Percentiles rank a stretch among this genome's conserved stretches.
These are phyloP conservation scores for Papilionanthe hybrid DNA, from an alignment of 116 monocot genomes.

Conservation along the genomic window DNA sequence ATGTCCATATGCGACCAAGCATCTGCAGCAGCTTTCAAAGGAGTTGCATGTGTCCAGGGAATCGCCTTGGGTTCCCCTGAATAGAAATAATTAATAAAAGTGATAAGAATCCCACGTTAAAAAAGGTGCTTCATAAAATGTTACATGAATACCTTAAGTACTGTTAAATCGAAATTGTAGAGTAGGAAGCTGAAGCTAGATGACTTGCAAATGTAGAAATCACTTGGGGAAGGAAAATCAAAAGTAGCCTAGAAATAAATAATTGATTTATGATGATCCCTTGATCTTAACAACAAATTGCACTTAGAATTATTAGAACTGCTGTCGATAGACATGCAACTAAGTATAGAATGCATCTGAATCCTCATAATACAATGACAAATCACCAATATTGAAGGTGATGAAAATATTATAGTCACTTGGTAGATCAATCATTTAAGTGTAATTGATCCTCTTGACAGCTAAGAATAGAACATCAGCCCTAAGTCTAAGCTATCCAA, in stretches of 20 bases:
- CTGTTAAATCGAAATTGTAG: background rate
- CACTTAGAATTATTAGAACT: background rate
- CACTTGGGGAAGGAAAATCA: background rate
- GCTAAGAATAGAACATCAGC: too few species aligned
- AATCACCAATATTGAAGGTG: too few species aligned
- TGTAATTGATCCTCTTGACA: too few species aligned
- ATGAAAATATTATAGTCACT: too few species aligned
- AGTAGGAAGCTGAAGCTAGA: background rate
- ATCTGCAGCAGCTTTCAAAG: conserved; percentile 93
- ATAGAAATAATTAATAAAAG: conserved; percentile 5
- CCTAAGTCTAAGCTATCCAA: too few species aligned
- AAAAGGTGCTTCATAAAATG: background rate
- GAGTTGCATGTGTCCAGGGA: conserved; percentile 90
- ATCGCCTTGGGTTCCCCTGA: conserved; percentile 95
- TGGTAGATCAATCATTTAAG: too few species aligned
- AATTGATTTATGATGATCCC: background rate
- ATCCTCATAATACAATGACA: too few species aligned
- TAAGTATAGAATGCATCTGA: too few species aligned
- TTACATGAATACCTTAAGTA: background rate
- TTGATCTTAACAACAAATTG: background rate
- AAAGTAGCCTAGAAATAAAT: background rate
- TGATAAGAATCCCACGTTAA: background rate
- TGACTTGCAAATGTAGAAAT: background rate
- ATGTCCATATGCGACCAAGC: conserved; percentile 92
- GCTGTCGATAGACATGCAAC: background rate